A percentile compares a stretch with the other conserved stretches of the same genome.
These are phyloP conservation scores for Aureobasidium sp. DNA, from an alignment of 2,329 filamentous ascomycete genomes.

Conservation along the genomic window DNA sequence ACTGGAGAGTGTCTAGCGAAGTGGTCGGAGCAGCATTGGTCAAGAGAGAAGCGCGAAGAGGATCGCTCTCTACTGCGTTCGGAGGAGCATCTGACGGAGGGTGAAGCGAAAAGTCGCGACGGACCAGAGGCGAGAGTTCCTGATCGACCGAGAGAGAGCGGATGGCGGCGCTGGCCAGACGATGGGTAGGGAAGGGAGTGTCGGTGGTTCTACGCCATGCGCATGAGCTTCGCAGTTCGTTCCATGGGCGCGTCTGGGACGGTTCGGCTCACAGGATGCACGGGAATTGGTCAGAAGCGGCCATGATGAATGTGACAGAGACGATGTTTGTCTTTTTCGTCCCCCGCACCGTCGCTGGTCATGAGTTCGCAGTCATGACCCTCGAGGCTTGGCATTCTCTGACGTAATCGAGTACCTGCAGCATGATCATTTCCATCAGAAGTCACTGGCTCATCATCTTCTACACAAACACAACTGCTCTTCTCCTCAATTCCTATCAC, in stretches of 20 bases:
- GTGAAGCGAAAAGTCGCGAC: slow-evolving; percentile 56
- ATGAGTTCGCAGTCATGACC: not conserved
- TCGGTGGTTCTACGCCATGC: slow-evolving; percentile 52
- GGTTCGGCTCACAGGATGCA: slow-evolving; percentile 30
- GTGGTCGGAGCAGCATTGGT: slow-evolving; percentile 16
- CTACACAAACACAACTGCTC: not conserved
- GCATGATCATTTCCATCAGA: not conserved
- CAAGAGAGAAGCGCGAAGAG: slow-evolving; percentile 19
- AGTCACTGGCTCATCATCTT: not conserved
- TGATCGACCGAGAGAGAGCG: slow-evolving; percentile 74
- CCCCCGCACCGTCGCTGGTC: not conserved
- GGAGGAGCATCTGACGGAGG: slow-evolving; percentile 14
- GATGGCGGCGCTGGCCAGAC: slow-evolving; percentile 68
- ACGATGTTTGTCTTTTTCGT: not conserved
- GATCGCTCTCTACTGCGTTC: slow-evolving; percentile 15
- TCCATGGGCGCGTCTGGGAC: not conserved
- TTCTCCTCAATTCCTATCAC: not conserved
- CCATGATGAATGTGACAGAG: not conserved
- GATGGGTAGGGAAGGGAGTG: slow-evolving; percentile 71
- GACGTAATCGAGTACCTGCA: not conserved
- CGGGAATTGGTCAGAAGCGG: slow-evolving; percentile 26
- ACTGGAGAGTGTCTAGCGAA: slow-evolving; percentile 13
- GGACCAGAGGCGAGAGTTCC: slow-evolving; percentile 79
- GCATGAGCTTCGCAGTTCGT: not conserved
- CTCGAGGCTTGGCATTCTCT: not conserved